Base-by-base conservation (phyloP, 2,329 filamentous ascomycete genomes). In the Rhynchosporium graminicola region DNA sequence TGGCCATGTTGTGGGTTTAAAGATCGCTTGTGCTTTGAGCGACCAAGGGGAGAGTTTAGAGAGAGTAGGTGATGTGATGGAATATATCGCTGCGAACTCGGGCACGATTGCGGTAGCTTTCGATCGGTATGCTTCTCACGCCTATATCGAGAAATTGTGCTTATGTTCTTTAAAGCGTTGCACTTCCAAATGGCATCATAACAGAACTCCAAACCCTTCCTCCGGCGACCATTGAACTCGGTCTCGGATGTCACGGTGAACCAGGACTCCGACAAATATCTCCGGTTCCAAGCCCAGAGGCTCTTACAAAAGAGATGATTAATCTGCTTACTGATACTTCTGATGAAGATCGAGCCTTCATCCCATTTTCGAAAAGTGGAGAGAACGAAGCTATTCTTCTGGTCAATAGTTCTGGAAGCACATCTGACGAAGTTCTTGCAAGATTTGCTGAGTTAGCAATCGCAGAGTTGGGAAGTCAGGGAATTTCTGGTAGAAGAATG, bases 201-300 rank as follows among this genome's bases (percentile, higher is more conserved):
- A 71, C 69, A 2, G 69, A 71, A 45, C 62, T 71, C 12, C 67
- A 68, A 29, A 65, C 61, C 0, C 62, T 71, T 3, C 69, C 70
- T 29, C 65, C 69, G 8, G 58, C 55, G 28, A 71, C 69, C 0
- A 77, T 75, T 63, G 77, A 78, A 12, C 64, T 79, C 20, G 77
- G 77, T 6, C 80, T 82, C 74, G 80, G 80, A 2, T 81, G 81
- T 57, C 80, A 82, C 66, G 82, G 82, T 58, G 80, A 82, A 69
- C 79, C 80, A 4, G 78, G 78, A 3, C 66, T 71, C 3, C 63
- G 66, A 1, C 62, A 64, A 43, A 65, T 71, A 9, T 69, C 68
- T 4, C 69, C 68, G 20, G 46, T 69, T 12, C 69, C 68, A 12
- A 64, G 54, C 26, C 69, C 69, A 3, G 64, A 66, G 38, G 62